phyloP scores from a whole-genome alignment of 2,329 filamentous ascomycete species.

The Scopulariopsis brevicaulis region DNA sequence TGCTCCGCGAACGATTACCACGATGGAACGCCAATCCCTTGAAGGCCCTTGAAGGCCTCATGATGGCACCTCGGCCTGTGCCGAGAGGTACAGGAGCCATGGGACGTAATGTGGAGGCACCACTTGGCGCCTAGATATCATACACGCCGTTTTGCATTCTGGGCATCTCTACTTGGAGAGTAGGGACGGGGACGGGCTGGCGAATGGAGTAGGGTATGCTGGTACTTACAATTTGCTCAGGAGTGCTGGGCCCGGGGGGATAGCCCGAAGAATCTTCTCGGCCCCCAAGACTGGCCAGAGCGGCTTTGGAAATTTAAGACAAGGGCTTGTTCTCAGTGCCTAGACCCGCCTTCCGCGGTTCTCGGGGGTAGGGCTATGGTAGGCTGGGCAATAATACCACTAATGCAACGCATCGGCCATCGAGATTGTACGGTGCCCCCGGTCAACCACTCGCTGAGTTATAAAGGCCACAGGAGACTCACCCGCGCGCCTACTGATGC shows the following conservation, averaged over 20 bases:
- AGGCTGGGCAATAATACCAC: not conserved
- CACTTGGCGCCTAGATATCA: not conserved
- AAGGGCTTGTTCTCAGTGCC: not conserved
- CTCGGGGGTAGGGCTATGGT: not conserved
- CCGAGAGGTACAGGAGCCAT: not conserved
- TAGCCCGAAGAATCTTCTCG: not conserved
- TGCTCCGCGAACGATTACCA: not conserved
- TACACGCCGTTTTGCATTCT: not conserved
- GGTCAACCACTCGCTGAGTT: not conserved
- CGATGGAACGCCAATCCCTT: not conserved
- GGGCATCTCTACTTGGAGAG: not conserved
- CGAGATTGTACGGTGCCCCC: not conserved
- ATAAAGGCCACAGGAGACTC: not conserved
- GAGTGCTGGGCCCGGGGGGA: not conserved
- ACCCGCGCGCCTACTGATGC: not conserved
- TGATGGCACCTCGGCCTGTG: not conserved
- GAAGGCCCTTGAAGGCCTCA: not conserved
- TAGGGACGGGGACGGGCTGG: not conserved
- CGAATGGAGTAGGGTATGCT: not conserved
- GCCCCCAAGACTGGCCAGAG: not conserved
- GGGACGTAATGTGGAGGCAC: not conserved
- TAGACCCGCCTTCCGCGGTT: not conserved
- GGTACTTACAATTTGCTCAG: not conserved
- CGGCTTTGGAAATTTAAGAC: not conserved
- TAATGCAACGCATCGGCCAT: not conserved